Conservation (phyloP, 148 eudicot species). For the Dysphania ambrosioides region DNA sequence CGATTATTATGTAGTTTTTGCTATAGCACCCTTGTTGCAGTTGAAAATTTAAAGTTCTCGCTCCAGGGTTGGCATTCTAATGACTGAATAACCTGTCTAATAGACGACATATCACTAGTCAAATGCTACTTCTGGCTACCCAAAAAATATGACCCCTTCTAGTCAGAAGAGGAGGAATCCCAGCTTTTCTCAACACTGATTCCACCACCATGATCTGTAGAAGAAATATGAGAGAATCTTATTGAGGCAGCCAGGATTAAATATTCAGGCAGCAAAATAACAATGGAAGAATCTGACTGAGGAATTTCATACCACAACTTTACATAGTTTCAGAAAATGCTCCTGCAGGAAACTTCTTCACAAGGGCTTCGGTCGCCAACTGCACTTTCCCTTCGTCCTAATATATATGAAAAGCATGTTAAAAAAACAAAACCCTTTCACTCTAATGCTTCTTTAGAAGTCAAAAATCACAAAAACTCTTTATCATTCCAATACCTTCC, state of each 20-base stretch:
- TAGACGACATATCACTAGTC: not conserved
- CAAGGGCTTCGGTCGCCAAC: conserved; percentile 53
- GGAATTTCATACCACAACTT: not conserved
- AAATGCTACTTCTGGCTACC: conserved; percentile 8
- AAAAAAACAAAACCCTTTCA: not conserved
- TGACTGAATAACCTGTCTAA: not conserved
- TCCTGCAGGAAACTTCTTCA: conserved; percentile 51
- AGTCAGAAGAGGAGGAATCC: not conserved
- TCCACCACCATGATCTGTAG: not conserved
- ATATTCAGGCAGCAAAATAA: conserved; percentile 7
- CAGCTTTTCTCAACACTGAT: not conserved
- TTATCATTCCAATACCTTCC: conserved; percentile 51
- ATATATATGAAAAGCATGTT: conserved; percentile 10
- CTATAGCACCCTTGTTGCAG: too few relatives aligned
- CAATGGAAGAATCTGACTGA: conserved; percentile 10
- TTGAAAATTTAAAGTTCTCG: not conserved
- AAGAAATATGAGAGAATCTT: not conserved
- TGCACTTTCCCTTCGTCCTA: conserved; percentile 64
- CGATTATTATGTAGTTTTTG: not conserved
- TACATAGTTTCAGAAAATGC: conserved; percentile 36
- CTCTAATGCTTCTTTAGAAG: not conserved
- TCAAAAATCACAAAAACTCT: not conserved
- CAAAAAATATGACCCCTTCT: not conserved
- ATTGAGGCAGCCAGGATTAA: not conserved
- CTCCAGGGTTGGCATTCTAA: not conserved